Percentiles rank a stretch among this genome's conserved stretches.
Conservation (phyloP, 1,284 basidiomycete species). For the Rhodotorula sp. region DNA sequence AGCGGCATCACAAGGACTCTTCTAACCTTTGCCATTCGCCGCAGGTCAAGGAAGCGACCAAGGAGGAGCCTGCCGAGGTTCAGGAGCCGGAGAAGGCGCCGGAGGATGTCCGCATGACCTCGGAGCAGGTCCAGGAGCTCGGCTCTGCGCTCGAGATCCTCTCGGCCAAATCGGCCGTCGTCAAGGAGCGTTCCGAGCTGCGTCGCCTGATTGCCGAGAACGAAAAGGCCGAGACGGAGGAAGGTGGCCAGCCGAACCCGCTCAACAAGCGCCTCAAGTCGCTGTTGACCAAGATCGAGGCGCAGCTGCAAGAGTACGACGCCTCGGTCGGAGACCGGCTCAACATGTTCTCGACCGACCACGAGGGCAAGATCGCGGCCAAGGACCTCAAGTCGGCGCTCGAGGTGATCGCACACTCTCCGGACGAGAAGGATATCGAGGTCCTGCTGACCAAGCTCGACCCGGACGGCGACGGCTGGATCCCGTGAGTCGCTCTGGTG, state of each 20-base stretch:
- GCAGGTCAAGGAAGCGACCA: constrained; percentile 63
- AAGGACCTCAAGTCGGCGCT: constrained; percentile 87
- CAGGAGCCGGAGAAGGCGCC: constrained; percentile 25
- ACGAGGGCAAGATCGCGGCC: constrained; percentile 86
- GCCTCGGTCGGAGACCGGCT: constrained; percentile 75
- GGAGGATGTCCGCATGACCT: constrained; percentile 86
- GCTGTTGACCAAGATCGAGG: constrained; percentile 95
- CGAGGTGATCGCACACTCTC: constrained; percentile 85
- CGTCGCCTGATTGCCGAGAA: constrained; percentile 88
- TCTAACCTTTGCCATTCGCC: too few species aligned
- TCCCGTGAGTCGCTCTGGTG: constrained; percentile 55
- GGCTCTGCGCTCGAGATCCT: constrained; percentile 87
- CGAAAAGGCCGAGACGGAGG: constrained; percentile 66
- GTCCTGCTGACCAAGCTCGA: constrained; percentile 90
- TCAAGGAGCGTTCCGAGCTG: constrained; percentile 92
- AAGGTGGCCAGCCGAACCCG: constrained; percentile 56
- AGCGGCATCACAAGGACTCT: background rate
- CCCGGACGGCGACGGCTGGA: constrained; percentile 91
- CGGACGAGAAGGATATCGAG: constrained; percentile 85
- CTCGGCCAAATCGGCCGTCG: constrained; percentile 91
- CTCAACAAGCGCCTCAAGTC: constrained; percentile 89
- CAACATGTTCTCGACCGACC: constrained; percentile 89
- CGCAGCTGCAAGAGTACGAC: constrained; percentile 89
- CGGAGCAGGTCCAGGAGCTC: constrained; percentile 91
- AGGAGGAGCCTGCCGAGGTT: constrained; percentile 54